A percentile compares a stretch with the other conserved stretches of the same genome.
Evolutionary conservation across 2,329 filamentous ascomycete genomes (phyloP).

Genomic region (Sordariomycetes sp.): DNA sequence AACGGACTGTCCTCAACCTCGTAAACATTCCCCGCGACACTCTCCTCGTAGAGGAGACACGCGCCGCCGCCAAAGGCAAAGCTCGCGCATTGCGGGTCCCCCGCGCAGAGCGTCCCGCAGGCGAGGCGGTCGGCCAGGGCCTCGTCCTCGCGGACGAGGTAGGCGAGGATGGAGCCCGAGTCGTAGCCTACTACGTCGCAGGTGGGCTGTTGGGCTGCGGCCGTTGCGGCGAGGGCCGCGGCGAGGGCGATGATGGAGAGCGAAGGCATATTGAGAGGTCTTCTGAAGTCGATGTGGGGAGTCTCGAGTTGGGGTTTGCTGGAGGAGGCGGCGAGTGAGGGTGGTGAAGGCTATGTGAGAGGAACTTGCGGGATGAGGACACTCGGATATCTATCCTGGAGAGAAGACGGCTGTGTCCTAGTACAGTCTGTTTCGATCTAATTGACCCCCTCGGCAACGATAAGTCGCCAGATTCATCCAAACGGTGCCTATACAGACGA

Average conservation of each 20-base stretch:
- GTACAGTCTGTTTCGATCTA: neutral
- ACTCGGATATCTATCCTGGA: neutral
- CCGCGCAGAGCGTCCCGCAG: conserved; percentile 1
- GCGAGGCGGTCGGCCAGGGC: conserved; percentile 6
- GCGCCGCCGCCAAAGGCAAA: conserved; percentile 1
- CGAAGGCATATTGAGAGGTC: neutral
- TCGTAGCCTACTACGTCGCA: conserved; percentile 4
- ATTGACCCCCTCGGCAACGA: neutral
- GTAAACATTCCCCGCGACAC: neutral
- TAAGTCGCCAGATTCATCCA: neutral
- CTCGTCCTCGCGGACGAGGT: conserved; percentile 7
- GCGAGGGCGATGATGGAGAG: neutral
- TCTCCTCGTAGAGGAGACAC: conserved; percentile 1
- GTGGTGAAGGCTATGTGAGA: neutral
- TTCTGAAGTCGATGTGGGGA: neutral
- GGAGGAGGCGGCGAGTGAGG: neutral
- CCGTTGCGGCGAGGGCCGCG: neutral
- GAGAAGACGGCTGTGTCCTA: neutral
- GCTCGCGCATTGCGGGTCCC: neutral
- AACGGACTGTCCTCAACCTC: conserved; percentile 1
- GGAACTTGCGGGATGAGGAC: neutral
- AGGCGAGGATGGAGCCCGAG: conserved; percentile 6
- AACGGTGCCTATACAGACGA: neutral
- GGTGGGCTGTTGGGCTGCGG: neutral
- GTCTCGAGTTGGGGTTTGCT: neutral